Evolutionary conservation across 192 early-diverging fungal species (phyloP), one percentile per base, ranked within the genome.

Genomic region (Backusella liffmaniae): DNA sequence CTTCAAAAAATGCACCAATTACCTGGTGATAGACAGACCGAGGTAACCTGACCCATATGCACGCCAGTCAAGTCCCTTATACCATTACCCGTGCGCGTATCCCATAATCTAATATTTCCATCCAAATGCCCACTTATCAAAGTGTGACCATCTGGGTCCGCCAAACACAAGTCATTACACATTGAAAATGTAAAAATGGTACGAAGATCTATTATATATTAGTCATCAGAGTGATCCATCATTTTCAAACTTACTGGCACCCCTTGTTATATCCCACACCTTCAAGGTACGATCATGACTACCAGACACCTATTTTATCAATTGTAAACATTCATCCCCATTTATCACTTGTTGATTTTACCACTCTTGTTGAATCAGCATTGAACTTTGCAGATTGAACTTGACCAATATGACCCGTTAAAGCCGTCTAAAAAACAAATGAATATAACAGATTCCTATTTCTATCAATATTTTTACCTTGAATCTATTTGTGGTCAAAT

Each of bases 271-370:
- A 85, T 99, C 97, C 96, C 96, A 99, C 6, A 97, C 86, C 84
- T 99, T 99, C 37, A 99, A 88, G 0, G 96, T 97, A 29, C 96
- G 86, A 82, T 99, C 97, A 78, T 99, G 96, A 73, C 96, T 97
- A 73, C 95, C 96, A 6, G 96, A 94, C 30, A 94, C 83, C 91
- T 92, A 66, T 34, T 32, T 26, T 35, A 67, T 44, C n/a, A 66
- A 68, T 16, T 7, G 18, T 32, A 13, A 8, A n/a, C 1, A 7
- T 66, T 5, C 16, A 26, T 32, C 4, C 5, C 4, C 29, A 8
- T 18, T n/a, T 21, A 10, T 9, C 5, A 5, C 16, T 0, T 30
- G 21, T 1, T 36, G 0, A 8, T 53, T 83, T 76, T 66, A 95
- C 94, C 74, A 99, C 92, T 44, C 90, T 89, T 77, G 86, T 88